phyloP scores from a whole-genome alignment of 208 protist genomes.

The Trypanosoma boissoni region DNA sequence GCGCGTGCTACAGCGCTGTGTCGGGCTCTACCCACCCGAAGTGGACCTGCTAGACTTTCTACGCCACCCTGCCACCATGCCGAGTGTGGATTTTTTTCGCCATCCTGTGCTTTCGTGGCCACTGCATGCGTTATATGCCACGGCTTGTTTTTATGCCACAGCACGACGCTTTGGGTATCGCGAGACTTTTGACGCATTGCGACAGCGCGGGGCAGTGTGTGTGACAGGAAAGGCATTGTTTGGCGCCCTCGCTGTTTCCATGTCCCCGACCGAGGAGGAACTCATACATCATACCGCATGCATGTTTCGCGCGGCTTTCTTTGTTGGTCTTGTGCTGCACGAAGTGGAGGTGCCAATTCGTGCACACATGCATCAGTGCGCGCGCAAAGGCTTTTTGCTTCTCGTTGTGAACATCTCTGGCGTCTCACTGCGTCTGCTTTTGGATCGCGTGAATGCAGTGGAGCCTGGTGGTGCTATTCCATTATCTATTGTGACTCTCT shows the following conservation, averaged over 20 bases:
- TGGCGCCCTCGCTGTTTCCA: constrained; percentile 65
- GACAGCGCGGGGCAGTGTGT: constrained; percentile 36
- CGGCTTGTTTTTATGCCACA: constrained; percentile 68
- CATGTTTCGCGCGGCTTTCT: constrained; percentile 67
- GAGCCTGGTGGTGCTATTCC: constrained; percentile 34
- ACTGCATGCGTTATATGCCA: constrained; percentile 61
- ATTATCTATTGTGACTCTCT: constrained; percentile 56
- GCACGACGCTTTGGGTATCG: constrained; percentile 42
- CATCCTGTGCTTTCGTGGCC: constrained; percentile 70
- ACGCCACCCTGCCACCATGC: neutral
- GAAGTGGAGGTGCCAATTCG: constrained; percentile 33
- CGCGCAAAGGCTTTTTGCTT: constrained; percentile 42
- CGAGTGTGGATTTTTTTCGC: constrained; percentile 54
- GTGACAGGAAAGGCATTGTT: constrained; percentile 67
- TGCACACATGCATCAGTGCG: constrained; percentile 22
- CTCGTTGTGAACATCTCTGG: constrained; percentile 76
- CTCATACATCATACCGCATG: constrained; percentile 38
- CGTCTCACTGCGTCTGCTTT: constrained; percentile 46
- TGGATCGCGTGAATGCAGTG: constrained; percentile 66
- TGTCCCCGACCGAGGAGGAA: constrained; percentile 44
- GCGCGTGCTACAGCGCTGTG: constrained; percentile 5
- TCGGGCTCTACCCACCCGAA: constrained; percentile 6
- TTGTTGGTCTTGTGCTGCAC: constrained; percentile 49
- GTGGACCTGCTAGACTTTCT: constrained; percentile 21
- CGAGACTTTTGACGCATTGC: constrained; percentile 32